Evolutionary conservation across 176 grass and related monocot genomes (phyloP).

Genomic region (Oryza meridionalis): DNA sequence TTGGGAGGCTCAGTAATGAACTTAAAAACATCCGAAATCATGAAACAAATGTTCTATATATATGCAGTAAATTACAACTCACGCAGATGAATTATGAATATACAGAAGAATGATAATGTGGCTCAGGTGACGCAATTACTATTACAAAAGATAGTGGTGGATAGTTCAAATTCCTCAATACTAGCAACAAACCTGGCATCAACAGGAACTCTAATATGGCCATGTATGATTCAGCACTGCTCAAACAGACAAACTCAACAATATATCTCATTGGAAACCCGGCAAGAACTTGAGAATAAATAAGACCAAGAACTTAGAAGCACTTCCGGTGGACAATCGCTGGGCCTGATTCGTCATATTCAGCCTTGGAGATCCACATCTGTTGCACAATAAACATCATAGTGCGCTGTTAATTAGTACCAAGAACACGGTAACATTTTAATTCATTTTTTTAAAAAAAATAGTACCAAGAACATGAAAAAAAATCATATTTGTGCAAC

Average conservation of each 20-base stretch:
- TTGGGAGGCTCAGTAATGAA: not conserved
- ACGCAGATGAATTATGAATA: conserved; percentile 31
- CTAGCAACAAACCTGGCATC: conserved; percentile 38
- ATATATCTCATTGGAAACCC: conserved; percentile 41
- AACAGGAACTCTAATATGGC: conserved; percentile 3
- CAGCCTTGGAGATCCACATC: conserved; percentile 63
- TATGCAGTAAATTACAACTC: not conserved
- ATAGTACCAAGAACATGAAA: not conserved
- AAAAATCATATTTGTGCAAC: not conserved
- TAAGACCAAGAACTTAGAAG: conserved; percentile 47
- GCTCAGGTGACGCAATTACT: not conserved
- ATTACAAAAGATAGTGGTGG: conserved; percentile 13
- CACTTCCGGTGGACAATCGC: conserved; percentile 59
- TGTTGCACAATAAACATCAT: conserved; percentile 36
- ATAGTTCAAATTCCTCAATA: conserved; percentile 21
- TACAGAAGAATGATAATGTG: conserved; percentile 28
- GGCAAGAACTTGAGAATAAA: conserved; percentile 35
- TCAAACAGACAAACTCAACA: conserved; percentile 37
- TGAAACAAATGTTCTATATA: conserved; percentile 14
- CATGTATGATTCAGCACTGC: conserved; percentile 37
- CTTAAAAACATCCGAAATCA: not conserved
- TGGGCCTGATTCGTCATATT: conserved; percentile 59
- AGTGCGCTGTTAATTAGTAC: conserved; percentile 35
- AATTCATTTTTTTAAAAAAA: too few relatives aligned
- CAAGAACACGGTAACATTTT: not conserved